Evolutionary conservation across 768 basidiomycete genomes (phyloP), one percentile per base, ranked within the genome.

Genomic region (Boletus tylopilopsis): DNA sequence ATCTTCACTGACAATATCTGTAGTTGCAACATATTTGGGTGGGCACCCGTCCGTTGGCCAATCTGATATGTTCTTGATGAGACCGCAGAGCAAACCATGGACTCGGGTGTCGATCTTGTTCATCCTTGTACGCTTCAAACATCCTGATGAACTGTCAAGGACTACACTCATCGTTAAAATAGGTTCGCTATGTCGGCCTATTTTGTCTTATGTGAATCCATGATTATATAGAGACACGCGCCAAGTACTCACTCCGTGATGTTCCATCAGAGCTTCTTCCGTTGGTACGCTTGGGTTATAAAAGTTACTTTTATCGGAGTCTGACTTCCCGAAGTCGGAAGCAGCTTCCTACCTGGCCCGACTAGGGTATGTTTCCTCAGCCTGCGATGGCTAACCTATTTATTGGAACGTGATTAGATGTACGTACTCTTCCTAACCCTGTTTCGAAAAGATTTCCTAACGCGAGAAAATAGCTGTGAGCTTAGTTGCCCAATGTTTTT

Each of bases 21-120:
- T 11, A 53, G 55, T 23, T 55, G 6, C 38, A 56, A 38, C 50
- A 50, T 22, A 42, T 57, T 2, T 57, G 53, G 56, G 56, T 55
- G 3, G 12, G 53, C 2, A 4, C 4, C 35, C 12, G 27, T 9
- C 2, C 6, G 2, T 34, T 2, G 16, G 3, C 18, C 2, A 23
- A 15, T 3, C 6, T 2, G 1, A 25, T 9, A 16, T 18, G 6
- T 6, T 34, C 4, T 25, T 56, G 19, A 56, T 36, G 5, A 5
- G 2, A 6, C 1, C 21, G 9, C 25, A 57, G 56, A 42, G 12
- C 12, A 49, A 40, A 25, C 51, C 39, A 0, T 53, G 54, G 54
- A 34, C 38, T 4, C 29, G 23, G 25, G 47, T 53, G 9, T 54
- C 51, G 1, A 42, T 36, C 4, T 12, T 55, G 18, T 55, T 45